These are phyloP conservation scores for Lolium perenne DNA, from an alignment of 176 grass and related monocot genomes.

Conservation along the genomic window DNA sequence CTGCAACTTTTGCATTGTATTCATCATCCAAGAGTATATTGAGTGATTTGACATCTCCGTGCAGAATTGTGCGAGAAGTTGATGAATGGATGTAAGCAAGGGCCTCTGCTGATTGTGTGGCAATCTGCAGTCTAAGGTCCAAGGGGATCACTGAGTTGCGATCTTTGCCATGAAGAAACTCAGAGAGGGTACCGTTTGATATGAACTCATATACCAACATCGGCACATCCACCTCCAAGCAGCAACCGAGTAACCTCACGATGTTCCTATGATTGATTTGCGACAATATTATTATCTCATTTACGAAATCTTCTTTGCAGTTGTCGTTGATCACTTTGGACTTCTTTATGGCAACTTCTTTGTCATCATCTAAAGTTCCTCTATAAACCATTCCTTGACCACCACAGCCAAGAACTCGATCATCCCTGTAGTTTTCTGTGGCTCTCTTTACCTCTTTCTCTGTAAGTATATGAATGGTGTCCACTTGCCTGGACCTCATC, in stretches of 20 bases:
- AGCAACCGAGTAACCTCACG: conserved; percentile 53
- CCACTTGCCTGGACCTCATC: conserved; percentile 46
- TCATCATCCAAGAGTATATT: conserved; percentile 30
- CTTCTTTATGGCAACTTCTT: conserved; percentile 53
- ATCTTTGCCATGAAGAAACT: conserved; percentile 43
- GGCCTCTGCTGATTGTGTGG: no score
- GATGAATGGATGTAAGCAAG: no score
- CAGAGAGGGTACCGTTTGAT: conserved; percentile 47
- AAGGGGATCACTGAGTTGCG: no score
- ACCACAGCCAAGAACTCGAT: no score
- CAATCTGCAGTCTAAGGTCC: no score
- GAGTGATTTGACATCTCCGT: no score
- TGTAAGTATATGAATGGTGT: conserved; percentile 34
- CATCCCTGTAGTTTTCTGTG: conserved; percentile 41
- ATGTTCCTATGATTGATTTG: conserved; percentile 60
- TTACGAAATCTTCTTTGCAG: conserved; percentile 50
- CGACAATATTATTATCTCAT: conserved; percentile 60
- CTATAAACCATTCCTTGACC: conserved; percentile 51
- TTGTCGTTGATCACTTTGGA: conserved; percentile 41
- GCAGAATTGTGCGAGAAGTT: no score
- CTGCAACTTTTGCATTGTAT: conserved; percentile 50
- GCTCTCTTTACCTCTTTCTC: conserved; percentile 49
- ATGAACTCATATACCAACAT: conserved; percentile 60
- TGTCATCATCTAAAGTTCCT: conserved; percentile 38
- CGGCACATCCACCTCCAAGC: conserved; percentile 51